These are phyloP conservation scores for Polysphondylium violaceum DNA, from an alignment of 78 protist species.

Conservation along the genomic window DNA sequence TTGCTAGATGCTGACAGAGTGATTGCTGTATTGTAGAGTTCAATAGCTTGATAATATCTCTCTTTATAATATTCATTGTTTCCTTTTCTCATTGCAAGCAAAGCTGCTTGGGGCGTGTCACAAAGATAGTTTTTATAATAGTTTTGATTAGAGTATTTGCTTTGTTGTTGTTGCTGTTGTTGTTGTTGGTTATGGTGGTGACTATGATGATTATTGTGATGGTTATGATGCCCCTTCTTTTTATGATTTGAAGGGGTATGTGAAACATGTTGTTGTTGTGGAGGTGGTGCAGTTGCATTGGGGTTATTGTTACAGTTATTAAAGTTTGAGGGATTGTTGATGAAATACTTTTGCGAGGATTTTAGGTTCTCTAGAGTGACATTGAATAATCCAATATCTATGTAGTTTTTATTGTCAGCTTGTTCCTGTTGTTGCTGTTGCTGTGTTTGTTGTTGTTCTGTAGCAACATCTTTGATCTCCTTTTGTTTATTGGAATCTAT, in stretches of 20 bases:
- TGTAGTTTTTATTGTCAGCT: neutral
- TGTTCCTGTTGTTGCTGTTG: neutral
- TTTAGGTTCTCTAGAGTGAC: no score
- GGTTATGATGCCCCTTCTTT: neutral
- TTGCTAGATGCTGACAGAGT: neutral
- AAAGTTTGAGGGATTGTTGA: neutral
- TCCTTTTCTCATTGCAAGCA: constrained; percentile 29
- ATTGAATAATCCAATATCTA: no score
- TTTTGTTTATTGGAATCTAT: neutral
- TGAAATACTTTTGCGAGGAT: neutral
- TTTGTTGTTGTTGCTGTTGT: constrained; percentile 29
- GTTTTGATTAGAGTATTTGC: no score
- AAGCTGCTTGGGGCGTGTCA: neutral
- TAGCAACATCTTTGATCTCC: neutral
- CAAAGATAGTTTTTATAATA: no score
- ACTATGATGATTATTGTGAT: neutral
- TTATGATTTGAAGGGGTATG: neutral
- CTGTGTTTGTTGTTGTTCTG: neutral
- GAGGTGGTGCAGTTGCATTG: neutral
- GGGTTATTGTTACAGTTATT: neutral
- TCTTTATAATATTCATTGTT: constrained; percentile 62
- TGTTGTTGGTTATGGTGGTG: constrained; percentile 25
- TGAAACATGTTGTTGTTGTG: constrained; percentile 13
- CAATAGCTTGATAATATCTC: constrained; percentile 22
- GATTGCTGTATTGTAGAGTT: constrained; percentile 58